Evolutionary conservation across 345 rosid species (phyloP).

Genomic region (Sapria himalayana): DNA sequence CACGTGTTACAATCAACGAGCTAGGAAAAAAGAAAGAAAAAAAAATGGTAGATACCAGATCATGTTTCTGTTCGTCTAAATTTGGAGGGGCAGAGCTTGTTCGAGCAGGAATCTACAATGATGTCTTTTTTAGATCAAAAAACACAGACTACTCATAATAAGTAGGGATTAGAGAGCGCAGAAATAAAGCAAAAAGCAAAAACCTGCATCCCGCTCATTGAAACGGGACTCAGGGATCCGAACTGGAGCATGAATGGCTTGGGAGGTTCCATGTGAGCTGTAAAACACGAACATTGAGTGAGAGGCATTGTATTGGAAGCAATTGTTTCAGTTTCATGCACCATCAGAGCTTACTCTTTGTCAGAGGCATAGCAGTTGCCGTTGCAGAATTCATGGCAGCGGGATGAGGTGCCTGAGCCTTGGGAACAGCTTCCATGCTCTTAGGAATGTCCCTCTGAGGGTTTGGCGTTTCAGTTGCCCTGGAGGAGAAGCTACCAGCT

Average conservation of each 20-base stretch:
- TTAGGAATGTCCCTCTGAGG: slow-evolving; percentile 22
- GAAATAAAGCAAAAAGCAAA: background rate
- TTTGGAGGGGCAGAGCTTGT: slow-evolving; percentile 95
- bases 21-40: background rate
- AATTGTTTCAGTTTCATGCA: background rate
- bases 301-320: background rate
- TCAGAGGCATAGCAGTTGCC: slow-evolving; percentile 16
- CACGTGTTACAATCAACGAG: too few species aligned
- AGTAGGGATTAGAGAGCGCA: background rate
- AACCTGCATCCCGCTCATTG: slow-evolving; percentile 73
- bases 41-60: slow-evolving; percentile 38
- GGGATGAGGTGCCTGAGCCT: slow-evolving; percentile 69
- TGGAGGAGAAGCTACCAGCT: slow-evolving; percentile 14
- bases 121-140: background rate
- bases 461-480: slow-evolving; percentile 21
- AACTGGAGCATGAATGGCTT: slow-evolving; percentile 56
- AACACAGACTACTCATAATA: background rate
- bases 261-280: slow-evolving; percentile 38
- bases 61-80: slow-evolving; percentile 92
- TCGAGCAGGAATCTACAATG: slow-evolving; percentile 68
- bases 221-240: slow-evolving; percentile 66
- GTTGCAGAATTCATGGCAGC: slow-evolving; percentile 30
- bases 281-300: background rate
- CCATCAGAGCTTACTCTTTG: slow-evolving; percentile 24
- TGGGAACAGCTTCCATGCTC: slow-evolving; percentile 35